These are phyloP conservation scores for Medicago arabica DNA, from an alignment of 306 rosid genomes.

Conservation along the genomic window DNA sequence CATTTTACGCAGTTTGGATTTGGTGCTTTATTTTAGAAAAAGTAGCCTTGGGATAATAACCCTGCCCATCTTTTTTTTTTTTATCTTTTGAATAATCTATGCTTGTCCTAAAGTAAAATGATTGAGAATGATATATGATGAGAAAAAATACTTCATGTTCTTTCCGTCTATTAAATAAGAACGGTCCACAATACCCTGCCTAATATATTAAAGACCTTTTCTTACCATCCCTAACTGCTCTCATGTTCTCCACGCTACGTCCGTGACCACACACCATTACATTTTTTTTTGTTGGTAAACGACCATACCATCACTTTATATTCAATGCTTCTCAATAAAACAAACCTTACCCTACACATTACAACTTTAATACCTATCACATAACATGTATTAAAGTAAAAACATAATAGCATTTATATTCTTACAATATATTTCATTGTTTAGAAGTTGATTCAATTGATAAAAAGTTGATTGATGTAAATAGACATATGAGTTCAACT, in stretches of 20 bases:
- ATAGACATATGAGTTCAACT: no score
- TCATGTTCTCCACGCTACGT: slow-evolving; percentile 2
- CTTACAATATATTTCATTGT: neutral
- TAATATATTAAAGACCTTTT: slow-evolving; percentile 15
- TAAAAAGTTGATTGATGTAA: no score
- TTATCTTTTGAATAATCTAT: neutral
- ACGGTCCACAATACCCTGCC: slow-evolving; percentile 23
- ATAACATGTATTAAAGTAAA: neutral
- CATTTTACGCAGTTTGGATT: neutral
- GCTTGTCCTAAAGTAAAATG: neutral
- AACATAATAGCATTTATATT: neutral
- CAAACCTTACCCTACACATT: neutral
- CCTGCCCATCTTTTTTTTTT: neutral
- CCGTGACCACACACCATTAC: slow-evolving; percentile 34
- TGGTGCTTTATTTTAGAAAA: neutral
- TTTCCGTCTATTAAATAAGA: neutral
- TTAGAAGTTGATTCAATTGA: no score
- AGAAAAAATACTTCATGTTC: slow-evolving; percentile 24
- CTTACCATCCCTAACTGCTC: neutral
- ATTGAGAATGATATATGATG: neutral
- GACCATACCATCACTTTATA: slow-evolving; percentile 37
- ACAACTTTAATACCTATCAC: neutral
- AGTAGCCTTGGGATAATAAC: neutral
- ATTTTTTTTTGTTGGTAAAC: neutral
- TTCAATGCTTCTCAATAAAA: slow-evolving; percentile 8